Conservation (phyloP, 306 rosid species). For the Lotus japonicus region DNA sequence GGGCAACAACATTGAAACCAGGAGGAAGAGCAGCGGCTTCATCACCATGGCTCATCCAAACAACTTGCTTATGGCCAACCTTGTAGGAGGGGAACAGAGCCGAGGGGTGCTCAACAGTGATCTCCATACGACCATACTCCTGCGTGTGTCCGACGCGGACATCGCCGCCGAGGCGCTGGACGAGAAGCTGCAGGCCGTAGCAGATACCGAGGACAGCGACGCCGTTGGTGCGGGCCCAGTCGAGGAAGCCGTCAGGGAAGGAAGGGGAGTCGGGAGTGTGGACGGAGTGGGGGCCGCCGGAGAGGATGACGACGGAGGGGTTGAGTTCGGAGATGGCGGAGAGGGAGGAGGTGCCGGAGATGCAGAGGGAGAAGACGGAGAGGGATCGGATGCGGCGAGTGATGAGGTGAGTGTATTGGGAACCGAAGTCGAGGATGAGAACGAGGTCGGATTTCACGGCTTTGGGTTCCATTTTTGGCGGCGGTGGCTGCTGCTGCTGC, state of each 20-base stretch:
- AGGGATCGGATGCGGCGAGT: slow-evolving; percentile 89
- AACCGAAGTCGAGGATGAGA: slow-evolving; percentile 81
- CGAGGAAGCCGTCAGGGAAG: slow-evolving; percentile 63
- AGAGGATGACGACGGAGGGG: slow-evolving; percentile 76
- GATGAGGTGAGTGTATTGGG: slow-evolving; percentile 95
- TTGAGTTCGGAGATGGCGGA: slow-evolving; percentile 52
- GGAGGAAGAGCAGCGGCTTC: slow-evolving; percentile 60
- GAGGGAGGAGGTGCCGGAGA: slow-evolving; percentile 75
- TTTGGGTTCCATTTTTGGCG: slow-evolving; percentile 45
- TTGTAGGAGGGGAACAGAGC: slow-evolving; percentile 40
- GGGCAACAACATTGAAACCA: slow-evolving; percentile 67
- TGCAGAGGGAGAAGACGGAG: slow-evolving; percentile 79
- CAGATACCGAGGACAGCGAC: slow-evolving; percentile 78
- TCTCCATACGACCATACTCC: slow-evolving; percentile 94
- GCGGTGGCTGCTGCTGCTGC: neutral
- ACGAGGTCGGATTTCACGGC: slow-evolving; percentile 60
- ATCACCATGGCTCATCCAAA: slow-evolving; percentile 99
- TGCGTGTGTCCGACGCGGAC: slow-evolving; percentile 68
- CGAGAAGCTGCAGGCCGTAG: slow-evolving; percentile 85
- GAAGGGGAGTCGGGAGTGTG: slow-evolving; percentile 69
- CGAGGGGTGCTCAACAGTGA: slow-evolving; percentile 34
- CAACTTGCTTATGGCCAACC: slow-evolving; percentile 46
- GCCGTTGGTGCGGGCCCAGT: slow-evolving; percentile 64
- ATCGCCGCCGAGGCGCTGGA: slow-evolving; percentile 77
- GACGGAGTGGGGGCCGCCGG: slow-evolving; percentile 98